These are phyloP conservation scores for Pittosporum tobira DNA, from an alignment of 129 eudicot genomes.

Conservation along the genomic window DNA sequence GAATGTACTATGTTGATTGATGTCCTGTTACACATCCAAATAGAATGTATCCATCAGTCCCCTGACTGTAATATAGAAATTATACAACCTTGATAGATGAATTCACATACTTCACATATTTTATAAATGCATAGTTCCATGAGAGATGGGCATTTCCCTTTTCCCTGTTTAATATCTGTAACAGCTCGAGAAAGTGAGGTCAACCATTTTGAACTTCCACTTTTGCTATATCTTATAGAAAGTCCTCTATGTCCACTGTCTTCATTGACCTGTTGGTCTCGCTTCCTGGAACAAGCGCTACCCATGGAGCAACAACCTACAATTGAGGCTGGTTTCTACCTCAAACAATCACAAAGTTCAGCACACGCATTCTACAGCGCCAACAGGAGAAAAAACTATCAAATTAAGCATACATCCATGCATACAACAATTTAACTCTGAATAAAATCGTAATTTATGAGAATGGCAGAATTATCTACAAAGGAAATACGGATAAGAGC, in stretches of 20 bases:
- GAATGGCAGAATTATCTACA: no score
- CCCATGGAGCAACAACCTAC: constrained; percentile 42
- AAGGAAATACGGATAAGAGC: no score
- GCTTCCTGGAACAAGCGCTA: constrained; percentile 79
- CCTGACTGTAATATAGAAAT: neutral
- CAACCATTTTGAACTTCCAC: constrained; percentile 75
- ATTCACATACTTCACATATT: constrained; percentile 49
- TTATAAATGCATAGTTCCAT: constrained; percentile 74
- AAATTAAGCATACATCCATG: no score
- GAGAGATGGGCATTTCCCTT: constrained; percentile 56
- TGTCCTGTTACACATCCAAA: constrained; percentile 47
- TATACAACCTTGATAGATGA: neutral
- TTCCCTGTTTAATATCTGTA: constrained; percentile 39
- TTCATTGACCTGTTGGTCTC: constrained; percentile 45
- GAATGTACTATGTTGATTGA: constrained; percentile 50
- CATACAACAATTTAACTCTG: no score
- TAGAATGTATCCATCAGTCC: constrained; percentile 5
- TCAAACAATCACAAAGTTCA: neutral
- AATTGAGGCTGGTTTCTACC: neutral
- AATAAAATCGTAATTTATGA: no score
- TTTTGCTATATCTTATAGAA: constrained; percentile 51
- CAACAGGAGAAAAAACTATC: neutral
- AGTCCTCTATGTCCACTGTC: constrained; percentile 33
- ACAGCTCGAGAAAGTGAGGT: constrained; percentile 32
- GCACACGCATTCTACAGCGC: neutral